These are phyloP conservation scores for Escovopsis sp. DNA, from an alignment of 2,329 filamentous ascomycete genomes.

Conservation along the genomic window DNA sequence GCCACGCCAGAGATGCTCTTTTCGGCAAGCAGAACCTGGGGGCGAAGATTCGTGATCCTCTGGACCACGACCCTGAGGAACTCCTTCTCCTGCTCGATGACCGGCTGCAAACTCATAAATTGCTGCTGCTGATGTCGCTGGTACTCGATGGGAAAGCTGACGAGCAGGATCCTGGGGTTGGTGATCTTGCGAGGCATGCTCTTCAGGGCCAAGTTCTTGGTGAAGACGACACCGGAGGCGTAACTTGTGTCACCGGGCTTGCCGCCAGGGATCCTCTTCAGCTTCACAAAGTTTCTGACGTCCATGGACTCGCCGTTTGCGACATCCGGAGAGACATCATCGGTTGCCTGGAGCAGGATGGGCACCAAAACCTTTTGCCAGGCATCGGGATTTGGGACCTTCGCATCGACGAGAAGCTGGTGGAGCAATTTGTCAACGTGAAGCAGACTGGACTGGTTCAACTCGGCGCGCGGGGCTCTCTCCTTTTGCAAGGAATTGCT, in stretches of 20 bases:
- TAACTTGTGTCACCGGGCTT: conserved; percentile 88
- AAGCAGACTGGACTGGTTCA: conserved; percentile 75
- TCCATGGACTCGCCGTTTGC: conserved; percentile 89
- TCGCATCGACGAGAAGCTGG: conserved; percentile 66
- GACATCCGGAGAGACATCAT: conserved; percentile 89
- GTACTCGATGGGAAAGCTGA: conserved; percentile 93
- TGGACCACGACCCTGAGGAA: conserved; percentile 85
- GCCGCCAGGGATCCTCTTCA: conserved; percentile 91
- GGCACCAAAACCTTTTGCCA: conserved; percentile 90
- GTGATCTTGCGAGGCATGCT: conserved; percentile 82
- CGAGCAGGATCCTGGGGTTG: conserved; percentile 76
- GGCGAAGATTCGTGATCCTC: conserved; percentile 72
- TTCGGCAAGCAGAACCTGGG: conserved; percentile 79
- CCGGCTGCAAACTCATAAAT: conserved; percentile 95
- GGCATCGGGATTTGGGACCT: conserved; percentile 54
- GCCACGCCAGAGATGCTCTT: conserved; percentile 87
- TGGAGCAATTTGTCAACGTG: conserved; percentile 76
- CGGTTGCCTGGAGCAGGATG: conserved; percentile 77
- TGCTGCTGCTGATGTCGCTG: conserved; percentile 67
- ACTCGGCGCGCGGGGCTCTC: conserved; percentile 60
- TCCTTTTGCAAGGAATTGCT: conserved; percentile 71
- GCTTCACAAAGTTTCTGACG: conserved; percentile 89
- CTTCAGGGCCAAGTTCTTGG: conserved; percentile 90
- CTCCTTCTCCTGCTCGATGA: conserved; percentile 92
- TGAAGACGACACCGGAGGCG: conserved; percentile 91